Evolutionary conservation across 306 rosid species (phyloP), one percentile per base, ranked within the genome.

Genomic region (Ammopiptanthus mongolicus): DNA sequence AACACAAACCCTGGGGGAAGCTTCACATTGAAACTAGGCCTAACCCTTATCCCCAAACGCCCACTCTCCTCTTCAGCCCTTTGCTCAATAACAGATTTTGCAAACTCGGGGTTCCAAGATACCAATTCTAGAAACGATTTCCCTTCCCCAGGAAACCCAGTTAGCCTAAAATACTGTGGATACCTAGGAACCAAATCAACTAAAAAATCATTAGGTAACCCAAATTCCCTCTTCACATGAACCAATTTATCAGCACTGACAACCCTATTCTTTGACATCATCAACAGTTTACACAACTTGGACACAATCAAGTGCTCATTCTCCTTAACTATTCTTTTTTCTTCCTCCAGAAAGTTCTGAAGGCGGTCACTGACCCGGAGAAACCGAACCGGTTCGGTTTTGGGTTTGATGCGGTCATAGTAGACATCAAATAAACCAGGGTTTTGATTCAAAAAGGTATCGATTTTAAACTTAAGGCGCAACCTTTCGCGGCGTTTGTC

Each of bases 151-250:
- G 93, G 91, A 12, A 39, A 65, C 17, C 98, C 90, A 58, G 73
- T 80, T 15, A 92, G 3, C 89, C 96, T 76, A 78, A 95, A 95
- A 82, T 85, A 89, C 50, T 95, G 80, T 0, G 92, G 80, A 46
- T 92, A 89, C 76, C 67, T 86, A 17, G 97, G 97, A 71, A 95
- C 96, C 89, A 95, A 81, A 75, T 82, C 83, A 28, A 88, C 92
- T 78, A 95, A 57, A 82, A 95, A 92, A 86, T 95, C 97, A 50
- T 86, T 85, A 0, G 97, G 97, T 66, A 95, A 89, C 4, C 97
- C 97, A 18, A 95, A 95, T 37, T 90, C 97, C 81, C 96, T 87
- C 86, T 95, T 95, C 39, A 89, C 97, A 61, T 92, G 85, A 19
- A 83, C 86, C 86, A 95, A 85, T 69, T 95, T 92, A 66, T 90